These are phyloP conservation scores for Didymella keratinophila DNA, from an alignment of 2,329 filamentous ascomycete genomes.

Conservation along the genomic window DNA sequence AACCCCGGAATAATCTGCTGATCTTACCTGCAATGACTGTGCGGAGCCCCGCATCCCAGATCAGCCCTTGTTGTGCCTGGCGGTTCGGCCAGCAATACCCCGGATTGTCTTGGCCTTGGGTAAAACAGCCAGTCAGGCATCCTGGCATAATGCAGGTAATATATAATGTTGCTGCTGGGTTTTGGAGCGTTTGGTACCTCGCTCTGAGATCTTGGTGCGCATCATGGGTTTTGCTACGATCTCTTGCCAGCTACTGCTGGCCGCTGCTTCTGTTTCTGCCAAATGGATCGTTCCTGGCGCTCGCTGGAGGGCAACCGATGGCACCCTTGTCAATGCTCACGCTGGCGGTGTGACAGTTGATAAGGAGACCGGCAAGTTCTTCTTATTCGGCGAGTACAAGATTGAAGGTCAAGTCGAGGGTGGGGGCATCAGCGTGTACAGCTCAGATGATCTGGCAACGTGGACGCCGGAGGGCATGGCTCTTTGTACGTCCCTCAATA, in stretches of 20 bases:
- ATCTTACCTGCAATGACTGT: constrained; percentile 21
- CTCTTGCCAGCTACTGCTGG: constrained; percentile 34
- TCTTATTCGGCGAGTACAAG: constrained; percentile 70
- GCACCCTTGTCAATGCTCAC: constrained; percentile 68
- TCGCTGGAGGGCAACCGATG: constrained; percentile 67
- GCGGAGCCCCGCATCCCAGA: constrained; percentile 37
- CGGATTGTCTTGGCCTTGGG: constrained; percentile 37
- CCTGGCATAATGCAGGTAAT: constrained; percentile 19
- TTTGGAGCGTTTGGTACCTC: constrained; percentile 6
- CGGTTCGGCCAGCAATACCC: constrained; percentile 34
- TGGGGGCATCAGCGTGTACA: constrained; percentile 65
- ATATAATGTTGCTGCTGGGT: constrained; percentile 28
- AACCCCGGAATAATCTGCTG: constrained; percentile 35
- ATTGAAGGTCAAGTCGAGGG: constrained; percentile 65
- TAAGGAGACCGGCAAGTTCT: constrained; percentile 63
- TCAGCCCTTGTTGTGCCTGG: constrained; percentile 28
- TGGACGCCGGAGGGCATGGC: constrained; percentile 67
- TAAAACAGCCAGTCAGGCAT: constrained; percentile 11
- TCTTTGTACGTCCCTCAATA: constrained; percentile 51
- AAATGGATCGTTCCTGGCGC: constrained; percentile 70
- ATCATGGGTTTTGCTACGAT: constrained; percentile 29
- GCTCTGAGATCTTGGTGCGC: constrained; percentile 2
- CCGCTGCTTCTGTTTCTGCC: constrained; percentile 41
- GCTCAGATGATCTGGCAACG: constrained; percentile 66
- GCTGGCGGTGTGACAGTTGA: constrained; percentile 65